These are phyloP conservation scores for Taiwanofungus camphoratus DNA, from an alignment of 1,284 basidiomycete genomes.

Conservation along the genomic window DNA sequence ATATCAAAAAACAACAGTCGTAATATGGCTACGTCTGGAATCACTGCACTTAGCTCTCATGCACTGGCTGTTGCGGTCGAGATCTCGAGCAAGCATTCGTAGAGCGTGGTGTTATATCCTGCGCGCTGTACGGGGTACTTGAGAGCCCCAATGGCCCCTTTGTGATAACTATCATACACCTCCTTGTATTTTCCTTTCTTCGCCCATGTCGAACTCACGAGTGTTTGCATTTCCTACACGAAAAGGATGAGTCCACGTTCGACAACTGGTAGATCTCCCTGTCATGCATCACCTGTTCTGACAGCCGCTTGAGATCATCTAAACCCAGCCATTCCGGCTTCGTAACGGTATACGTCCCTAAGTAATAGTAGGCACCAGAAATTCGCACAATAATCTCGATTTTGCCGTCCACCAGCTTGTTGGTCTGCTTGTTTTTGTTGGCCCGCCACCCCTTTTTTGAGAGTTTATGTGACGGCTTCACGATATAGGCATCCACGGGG, in stretches of 20 bases:
- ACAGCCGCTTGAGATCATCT: neutral
- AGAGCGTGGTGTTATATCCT: neutral
- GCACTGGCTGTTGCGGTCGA: too few relatives aligned
- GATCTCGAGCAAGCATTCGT: neutral
- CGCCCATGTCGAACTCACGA: neutral
- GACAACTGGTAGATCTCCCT: neutral
- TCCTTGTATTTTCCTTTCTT: neutral
- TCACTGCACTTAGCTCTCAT: too few relatives aligned
- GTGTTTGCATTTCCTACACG: neutral
- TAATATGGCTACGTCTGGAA: too few relatives aligned
- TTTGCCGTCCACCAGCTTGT: too few relatives aligned
- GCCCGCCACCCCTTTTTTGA: too few relatives aligned
- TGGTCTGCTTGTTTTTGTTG: too few relatives aligned
- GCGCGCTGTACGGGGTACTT: neutral
- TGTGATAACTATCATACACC: neutral
- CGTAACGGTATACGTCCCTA: neutral
- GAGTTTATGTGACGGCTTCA: conserved; percentile 1
- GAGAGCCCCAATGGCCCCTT: neutral
- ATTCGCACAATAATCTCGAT: neutral
- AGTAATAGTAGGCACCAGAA: neutral
- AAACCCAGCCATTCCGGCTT: neutral
- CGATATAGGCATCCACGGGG: conserved; percentile 4
- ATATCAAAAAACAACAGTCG: too few relatives aligned
- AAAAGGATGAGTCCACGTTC: neutral
- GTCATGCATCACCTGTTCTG: neutral